Evolutionary conservation across 2,329 filamentous ascomycete genomes (phyloP).

Genomic region (Metarhizium robertsii): DNA sequence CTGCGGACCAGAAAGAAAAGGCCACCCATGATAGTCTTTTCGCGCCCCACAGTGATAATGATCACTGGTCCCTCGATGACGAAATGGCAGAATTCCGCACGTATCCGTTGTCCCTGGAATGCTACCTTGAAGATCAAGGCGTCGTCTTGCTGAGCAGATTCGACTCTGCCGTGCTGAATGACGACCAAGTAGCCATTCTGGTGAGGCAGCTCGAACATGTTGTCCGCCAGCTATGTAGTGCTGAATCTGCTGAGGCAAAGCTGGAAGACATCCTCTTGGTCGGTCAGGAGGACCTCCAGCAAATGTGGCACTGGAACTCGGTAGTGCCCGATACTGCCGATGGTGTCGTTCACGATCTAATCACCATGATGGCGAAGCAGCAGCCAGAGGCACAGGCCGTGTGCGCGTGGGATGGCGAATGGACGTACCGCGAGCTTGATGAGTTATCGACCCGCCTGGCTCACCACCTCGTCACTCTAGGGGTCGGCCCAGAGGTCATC

Average conservation of each 20-base stretch:
- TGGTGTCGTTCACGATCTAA: conserved; percentile 2
- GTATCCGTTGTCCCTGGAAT: conserved; percentile 2
- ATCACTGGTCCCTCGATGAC: not conserved
- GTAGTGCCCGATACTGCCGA: not conserved
- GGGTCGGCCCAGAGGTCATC: conserved; percentile 4
- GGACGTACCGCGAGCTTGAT: conserved; percentile 16
- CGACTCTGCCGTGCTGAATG: conserved; percentile 6
- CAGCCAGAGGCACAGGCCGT: conserved; percentile 4
- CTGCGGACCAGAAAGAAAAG: conserved; percentile 2
- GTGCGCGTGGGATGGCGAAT: conserved; percentile 16
- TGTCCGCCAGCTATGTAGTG: conserved; percentile 6
- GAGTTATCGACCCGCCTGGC: conserved; percentile 12
- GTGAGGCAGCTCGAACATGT: conserved; percentile 6
- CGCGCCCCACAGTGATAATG: not conserved
- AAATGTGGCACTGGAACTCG: conserved; percentile 5
- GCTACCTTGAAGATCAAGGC: conserved; percentile 2
- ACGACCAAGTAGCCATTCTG: conserved; percentile 4
- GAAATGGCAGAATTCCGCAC: conserved; percentile 3
- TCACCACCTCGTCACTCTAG: not conserved
- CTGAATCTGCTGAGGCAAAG: not conserved
- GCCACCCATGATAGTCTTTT: not conserved
- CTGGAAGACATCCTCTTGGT: conserved; percentile 1
- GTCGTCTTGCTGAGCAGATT: conserved; percentile 7
- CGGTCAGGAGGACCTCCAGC: conserved; percentile 1
- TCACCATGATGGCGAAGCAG: not conserved